A percentile compares a stretch with the other conserved stretches of the same genome.
These are phyloP conservation scores for Udeniomyces megalosporus DNA, from an alignment of 768 basidiomycete species.

Conservation along the genomic window DNA sequence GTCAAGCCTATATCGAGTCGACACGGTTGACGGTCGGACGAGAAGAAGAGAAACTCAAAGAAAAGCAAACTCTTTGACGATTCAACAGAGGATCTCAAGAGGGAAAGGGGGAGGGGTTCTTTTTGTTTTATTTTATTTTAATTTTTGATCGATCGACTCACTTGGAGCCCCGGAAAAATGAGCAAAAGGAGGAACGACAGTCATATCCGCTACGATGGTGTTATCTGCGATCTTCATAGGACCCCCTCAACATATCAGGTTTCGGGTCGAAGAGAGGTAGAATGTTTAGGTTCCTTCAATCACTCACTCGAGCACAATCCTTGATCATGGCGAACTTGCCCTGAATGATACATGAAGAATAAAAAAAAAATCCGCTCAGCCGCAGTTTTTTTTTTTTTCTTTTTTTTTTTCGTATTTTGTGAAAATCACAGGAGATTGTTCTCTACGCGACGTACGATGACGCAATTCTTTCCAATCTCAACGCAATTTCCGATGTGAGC, in stretches of 20 bases:
- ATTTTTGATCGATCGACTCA: slow-evolving; percentile 26
- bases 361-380: not conserved
- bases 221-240: slow-evolving; percentile 68
- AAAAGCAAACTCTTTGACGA: not conserved
- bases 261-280: too few relatives aligned
- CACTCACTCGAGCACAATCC: slow-evolving; percentile 56
- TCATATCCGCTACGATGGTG: slow-evolving; percentile 76
- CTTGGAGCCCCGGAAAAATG: slow-evolving; percentile 82
- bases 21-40: not conserved
- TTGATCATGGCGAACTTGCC: slow-evolving; percentile 95
- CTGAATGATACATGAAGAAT: slow-evolving; percentile 32
- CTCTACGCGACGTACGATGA: slow-evolving; percentile 59
- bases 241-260: too few relatives aligned
- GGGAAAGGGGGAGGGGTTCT: too few relatives aligned
- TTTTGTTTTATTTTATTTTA: too few relatives aligned
- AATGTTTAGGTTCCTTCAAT: too few relatives aligned
- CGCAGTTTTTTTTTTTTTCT: too few relatives aligned
- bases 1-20: too few relatives aligned
- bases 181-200: slow-evolving; percentile 76
- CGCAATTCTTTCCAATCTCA: slow-evolving; percentile 85
- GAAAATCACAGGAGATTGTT: not conserved
- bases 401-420: too few relatives aligned
- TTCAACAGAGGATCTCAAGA: not conserved
- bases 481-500: slow-evolving; percentile 87
- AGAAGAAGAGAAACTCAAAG: not conserved